Evolutionary conservation across 2,329 filamentous ascomycete species (phyloP), one percentile per base, ranked within the genome.

Genomic region (Phoma herbarum): DNA sequence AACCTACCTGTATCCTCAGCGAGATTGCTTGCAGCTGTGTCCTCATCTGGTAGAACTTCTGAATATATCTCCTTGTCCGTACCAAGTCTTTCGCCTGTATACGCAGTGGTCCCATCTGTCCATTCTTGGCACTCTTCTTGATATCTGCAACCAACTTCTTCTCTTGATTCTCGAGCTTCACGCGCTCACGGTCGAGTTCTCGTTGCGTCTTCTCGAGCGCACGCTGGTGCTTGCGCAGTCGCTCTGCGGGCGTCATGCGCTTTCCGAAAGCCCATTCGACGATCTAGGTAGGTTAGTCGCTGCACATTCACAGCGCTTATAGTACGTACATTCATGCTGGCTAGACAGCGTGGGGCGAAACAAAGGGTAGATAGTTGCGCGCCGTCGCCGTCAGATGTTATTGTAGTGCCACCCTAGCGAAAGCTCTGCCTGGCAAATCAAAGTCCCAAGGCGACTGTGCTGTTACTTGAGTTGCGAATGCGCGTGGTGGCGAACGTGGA

Each of bases 211-310:
- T 97, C 80, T 99, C 95, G 64, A 99, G 88, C 68, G 95, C 93
- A 71, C 95, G 88, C 81, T 98, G 95, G 79, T 99, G 96, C 84
- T 94, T 94, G 78, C 91, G 89, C 77, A 94, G 84, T 77, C 91
- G 90, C 85, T 95, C 91, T 23, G 93, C 92, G 4, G 95, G 94
- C 84, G 95, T 99, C 87, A 98, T 96, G 80, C 95, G 95, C 86
- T 97, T 98, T 68, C 95, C 95, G 76, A 99, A 99, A 37, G 94
- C 94, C 93, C 95, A 99, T 86, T 99, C 95, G 62, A 99, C 86
- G 76, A 98, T 92, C 92, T 97, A 57, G 70, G n/a, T 65, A 63
- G 58, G 58, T 57, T 26, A 59, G 47, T 11, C 6, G 10, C 29
- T 42, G 50, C 4, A 28, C n/a, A 33, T 4, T 5, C 2, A 23